A percentile compares a stretch with the other conserved stretches of the same genome.
Evolutionary conservation across 1,284 basidiomycete genomes (phyloP).

Genomic region (Cutaneotrichosporon cyanovorans): DNA sequence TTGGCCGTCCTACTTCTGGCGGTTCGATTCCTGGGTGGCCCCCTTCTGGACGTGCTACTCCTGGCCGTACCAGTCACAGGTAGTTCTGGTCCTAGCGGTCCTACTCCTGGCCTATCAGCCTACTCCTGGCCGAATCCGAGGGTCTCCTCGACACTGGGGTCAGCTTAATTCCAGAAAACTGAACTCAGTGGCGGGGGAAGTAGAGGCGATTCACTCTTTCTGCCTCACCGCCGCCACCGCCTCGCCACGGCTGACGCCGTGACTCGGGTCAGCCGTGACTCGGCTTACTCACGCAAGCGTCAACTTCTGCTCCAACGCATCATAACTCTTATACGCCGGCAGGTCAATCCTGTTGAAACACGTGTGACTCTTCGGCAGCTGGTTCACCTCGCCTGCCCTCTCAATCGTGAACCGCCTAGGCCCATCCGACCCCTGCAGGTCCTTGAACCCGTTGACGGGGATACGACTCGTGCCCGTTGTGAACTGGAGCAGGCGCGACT

Average conservation of each 20-base stretch:
- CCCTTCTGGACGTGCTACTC: too few species aligned
- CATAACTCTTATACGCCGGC: slow-evolving; percentile 84
- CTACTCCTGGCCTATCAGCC: too few species aligned
- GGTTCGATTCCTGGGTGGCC: too few species aligned
- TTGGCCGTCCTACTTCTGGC: too few species aligned
- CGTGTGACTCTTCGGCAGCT: slow-evolving; percentile 75
- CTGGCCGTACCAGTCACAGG: too few species aligned
- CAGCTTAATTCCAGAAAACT: background rate
- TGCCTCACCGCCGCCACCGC: too few species aligned
- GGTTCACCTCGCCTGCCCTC: slow-evolving; percentile 85
- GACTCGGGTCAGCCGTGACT: too few species aligned
- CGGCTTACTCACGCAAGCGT: slow-evolving; percentile 56
- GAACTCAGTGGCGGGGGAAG: too few species aligned
- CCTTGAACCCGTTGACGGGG: slow-evolving; percentile 98
- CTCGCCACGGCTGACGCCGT: too few species aligned
- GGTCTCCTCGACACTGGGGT: slow-evolving; percentile 56
- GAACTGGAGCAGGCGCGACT: slow-evolving; percentile 89
- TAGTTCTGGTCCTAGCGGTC: too few species aligned
- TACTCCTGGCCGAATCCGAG: slow-evolving; percentile 49
- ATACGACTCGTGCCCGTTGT: slow-evolving; percentile 95
- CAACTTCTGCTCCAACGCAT: slow-evolving; percentile 80
- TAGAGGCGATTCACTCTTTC: too few species aligned
- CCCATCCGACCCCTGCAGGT: slow-evolving; percentile 93
- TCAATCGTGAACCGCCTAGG: slow-evolving; percentile 92
- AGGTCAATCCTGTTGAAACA: slow-evolving; percentile 86